phyloP scores from a whole-genome alignment of 2,329 filamentous ascomycete genomes.

The Ophiocordyceps camponoti-leonardi region DNA sequence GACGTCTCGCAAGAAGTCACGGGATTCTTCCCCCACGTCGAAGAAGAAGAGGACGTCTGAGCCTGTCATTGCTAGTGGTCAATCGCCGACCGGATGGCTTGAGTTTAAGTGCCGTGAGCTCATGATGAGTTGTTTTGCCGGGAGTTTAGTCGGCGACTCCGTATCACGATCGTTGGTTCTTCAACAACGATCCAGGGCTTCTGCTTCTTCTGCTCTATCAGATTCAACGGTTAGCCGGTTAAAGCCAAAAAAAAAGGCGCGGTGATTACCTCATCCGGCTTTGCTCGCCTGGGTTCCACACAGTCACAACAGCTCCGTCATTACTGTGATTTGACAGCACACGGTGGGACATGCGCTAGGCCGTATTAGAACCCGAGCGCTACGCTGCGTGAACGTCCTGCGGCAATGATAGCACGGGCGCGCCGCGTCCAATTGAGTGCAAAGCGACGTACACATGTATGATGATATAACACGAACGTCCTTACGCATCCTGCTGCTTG shows the following conservation, averaged over 20 bases:
- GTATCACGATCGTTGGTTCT: neutral
- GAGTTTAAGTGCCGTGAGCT: neutral
- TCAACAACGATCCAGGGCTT: neutral
- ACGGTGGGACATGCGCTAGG: neutral
- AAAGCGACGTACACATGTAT: neutral
- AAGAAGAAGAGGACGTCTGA: conserved; percentile 13
- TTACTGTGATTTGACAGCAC: neutral
- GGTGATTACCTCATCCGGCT: neutral
- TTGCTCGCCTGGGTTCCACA: neutral
- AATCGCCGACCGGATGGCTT: neutral
- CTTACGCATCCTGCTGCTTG: neutral
- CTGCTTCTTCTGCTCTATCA: neutral
- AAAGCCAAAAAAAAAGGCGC: neutral
- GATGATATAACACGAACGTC: neutral
- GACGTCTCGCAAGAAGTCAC: conserved; percentile 14
- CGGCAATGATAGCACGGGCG: neutral
- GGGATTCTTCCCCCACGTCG: conserved; percentile 13
- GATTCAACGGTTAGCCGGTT: neutral
- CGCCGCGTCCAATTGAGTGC: neutral
- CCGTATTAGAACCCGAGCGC: neutral
- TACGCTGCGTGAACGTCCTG: neutral
- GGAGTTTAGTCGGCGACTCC: neutral
- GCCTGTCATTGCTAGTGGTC: neutral
- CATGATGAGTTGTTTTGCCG: neutral
- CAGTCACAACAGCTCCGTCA: neutral